Percentiles rank a stretch among this genome's conserved stretches.
Conservation (phyloP, 164 flowering plant genomes). For the Annona cherimola region DNA sequence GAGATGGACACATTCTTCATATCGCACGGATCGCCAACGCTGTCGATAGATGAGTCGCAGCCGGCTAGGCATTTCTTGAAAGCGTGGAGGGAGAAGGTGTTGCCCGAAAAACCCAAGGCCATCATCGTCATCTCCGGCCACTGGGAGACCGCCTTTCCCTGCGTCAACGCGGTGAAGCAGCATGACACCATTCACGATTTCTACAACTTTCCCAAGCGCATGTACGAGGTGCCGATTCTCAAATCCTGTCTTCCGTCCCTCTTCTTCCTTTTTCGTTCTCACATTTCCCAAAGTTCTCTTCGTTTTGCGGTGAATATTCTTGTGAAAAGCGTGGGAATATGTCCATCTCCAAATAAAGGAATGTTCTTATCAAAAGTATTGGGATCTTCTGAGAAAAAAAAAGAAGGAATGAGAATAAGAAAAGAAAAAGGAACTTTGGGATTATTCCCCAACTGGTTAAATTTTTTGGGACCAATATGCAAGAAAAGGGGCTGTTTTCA, state of each 20-base stretch:
- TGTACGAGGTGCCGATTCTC: conserved; percentile 55
- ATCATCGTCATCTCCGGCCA: conserved; percentile 75
- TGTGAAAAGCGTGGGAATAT: too few relatives aligned
- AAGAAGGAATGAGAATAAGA: too few relatives aligned
- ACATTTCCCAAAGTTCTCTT: neutral
- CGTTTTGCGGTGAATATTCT: neutral
- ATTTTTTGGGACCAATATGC: too few relatives aligned
- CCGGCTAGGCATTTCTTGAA: conserved; percentile 48
- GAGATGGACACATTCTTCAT: conserved; percentile 28
- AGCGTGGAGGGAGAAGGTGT: conserved; percentile 36
- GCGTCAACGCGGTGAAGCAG: conserved; percentile 42
- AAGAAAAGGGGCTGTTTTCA: too few relatives aligned
- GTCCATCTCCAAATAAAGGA: too few relatives aligned
- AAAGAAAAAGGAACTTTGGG: too few relatives aligned
- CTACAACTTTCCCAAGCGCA: conserved; percentile 62
- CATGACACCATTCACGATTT: conserved; percentile 69
- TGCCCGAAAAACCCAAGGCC: conserved; percentile 37
- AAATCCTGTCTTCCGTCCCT: neutral
- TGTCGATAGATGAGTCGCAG: conserved; percentile 23
- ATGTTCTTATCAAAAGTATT: too few relatives aligned
- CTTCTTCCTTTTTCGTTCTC: neutral
- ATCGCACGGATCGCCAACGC: conserved; percentile 28
- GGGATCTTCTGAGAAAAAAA: too few relatives aligned
- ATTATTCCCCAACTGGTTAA: too few relatives aligned
- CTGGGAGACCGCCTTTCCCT: conserved; percentile 66